Conservation (phyloP, 352 stramenopile genomes). For the Globisporangium barbulae region DNA sequence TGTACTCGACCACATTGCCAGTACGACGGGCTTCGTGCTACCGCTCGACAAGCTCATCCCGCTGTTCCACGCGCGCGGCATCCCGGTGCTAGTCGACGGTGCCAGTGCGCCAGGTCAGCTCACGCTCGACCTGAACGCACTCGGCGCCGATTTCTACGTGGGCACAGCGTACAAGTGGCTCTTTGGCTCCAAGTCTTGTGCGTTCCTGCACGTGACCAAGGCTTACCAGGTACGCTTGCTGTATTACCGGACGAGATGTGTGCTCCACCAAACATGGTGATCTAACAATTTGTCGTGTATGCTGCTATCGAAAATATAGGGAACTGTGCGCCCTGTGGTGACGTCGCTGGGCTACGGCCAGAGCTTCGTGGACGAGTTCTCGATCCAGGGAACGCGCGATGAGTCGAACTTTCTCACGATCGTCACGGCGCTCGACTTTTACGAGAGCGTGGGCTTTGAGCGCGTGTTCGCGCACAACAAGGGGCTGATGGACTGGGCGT, state of each 20-base stretch:
- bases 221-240: constrained; percentile 38
- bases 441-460: constrained; percentile 72
- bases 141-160: constrained; percentile 82
- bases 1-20: constrained; percentile 83
- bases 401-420: constrained; percentile 84
- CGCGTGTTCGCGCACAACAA: constrained; percentile 83
- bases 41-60: constrained; percentile 82
- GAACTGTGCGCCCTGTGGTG: constrained; percentile 71
- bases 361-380: constrained; percentile 81
- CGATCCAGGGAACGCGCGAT: constrained; percentile 78
- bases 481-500: constrained; percentile 79
- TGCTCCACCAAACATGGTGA: background rate
- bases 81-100: constrained; percentile 78
- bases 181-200: constrained; percentile 83
- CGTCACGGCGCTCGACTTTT: constrained; percentile 79
- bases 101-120: constrained; percentile 75
- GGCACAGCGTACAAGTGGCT: constrained; percentile 85
- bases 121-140: constrained; percentile 57
- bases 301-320: constrained; percentile 23
- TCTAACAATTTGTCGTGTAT: background rate
- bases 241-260: background rate
- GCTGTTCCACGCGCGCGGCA: constrained; percentile 71
- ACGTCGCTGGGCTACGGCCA: constrained; percentile 80
- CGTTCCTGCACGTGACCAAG: constrained; percentile 84
- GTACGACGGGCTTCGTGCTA: constrained; percentile 69